phyloP scores from a whole-genome alignment of 495 filamentous ascomycete species.

The Ramalina intermedia region DNA sequence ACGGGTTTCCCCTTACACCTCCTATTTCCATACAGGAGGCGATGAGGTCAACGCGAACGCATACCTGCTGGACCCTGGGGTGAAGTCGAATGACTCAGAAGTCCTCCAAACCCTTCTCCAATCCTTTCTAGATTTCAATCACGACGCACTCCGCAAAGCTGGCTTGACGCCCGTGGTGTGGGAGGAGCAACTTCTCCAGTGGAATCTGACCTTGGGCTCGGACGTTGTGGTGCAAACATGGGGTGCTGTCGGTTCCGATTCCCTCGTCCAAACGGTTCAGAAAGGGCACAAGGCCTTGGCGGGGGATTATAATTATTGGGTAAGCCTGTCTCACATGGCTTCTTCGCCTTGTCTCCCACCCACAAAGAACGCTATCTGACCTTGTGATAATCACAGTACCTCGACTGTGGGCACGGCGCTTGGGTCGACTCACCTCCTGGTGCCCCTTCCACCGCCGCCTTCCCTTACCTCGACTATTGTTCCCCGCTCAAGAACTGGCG shows the following conservation, averaged over 20 bases:
- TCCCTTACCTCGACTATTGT: constrained; percentile 66
- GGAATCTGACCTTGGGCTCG: constrained; percentile 50
- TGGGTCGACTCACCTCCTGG: constrained; percentile 53
- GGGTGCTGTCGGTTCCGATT: constrained; percentile 41
- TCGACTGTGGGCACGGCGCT: constrained; percentile 67
- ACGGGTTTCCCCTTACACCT: constrained; percentile 44
- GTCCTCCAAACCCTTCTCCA: constrained; percentile 60
- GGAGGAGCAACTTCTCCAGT: constrained; percentile 69
- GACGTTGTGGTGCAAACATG: constrained; percentile 62
- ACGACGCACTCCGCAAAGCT: constrained; percentile 38
- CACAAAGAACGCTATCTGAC: too few relatives aligned
- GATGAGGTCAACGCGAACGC: constrained; percentile 68
- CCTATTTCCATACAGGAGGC: constrained; percentile 72
- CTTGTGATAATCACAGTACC: constrained; percentile 27
- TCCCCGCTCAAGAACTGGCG: constrained; percentile 59
- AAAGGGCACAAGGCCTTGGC: constrained; percentile 53
- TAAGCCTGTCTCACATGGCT: constrained; percentile 20
- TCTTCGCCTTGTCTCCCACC: background rate
- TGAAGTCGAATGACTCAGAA: constrained; percentile 41
- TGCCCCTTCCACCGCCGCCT: constrained; percentile 17
- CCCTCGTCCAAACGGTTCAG: constrained; percentile 29
- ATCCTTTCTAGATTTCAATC: constrained; percentile 50
- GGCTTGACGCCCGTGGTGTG: constrained; percentile 59
- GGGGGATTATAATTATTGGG: constrained; percentile 64
- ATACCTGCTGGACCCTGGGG: constrained; percentile 55